Percentiles rank a stretch among this genome's conserved stretches.
Conservation (phyloP, 768 basidiomycete species). For the Saitozyma sp. region DNA sequence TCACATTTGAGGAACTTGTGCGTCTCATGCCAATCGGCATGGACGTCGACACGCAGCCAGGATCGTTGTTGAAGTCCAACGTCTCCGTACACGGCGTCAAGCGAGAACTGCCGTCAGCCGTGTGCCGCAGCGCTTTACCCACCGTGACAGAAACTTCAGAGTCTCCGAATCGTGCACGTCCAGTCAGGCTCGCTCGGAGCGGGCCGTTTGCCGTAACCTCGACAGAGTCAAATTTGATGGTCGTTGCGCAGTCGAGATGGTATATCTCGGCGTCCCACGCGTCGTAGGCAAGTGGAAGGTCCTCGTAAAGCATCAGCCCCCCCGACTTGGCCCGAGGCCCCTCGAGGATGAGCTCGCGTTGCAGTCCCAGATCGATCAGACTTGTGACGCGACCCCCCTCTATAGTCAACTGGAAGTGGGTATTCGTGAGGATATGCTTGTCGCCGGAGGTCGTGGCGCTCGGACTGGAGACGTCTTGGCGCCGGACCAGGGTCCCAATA, state of each 20-base stretch:
- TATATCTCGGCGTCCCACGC: slow-evolving; percentile 38
- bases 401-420: slow-evolving; percentile 16
- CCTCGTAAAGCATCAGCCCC: slow-evolving; percentile 35
- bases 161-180: slow-evolving; percentile 4
- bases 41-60: slow-evolving; percentile 15
- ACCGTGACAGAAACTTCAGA: slow-evolving; percentile 1
- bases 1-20: slow-evolving; percentile 48
- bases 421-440: slow-evolving; percentile 18
- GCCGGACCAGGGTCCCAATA: no score
- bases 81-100: slow-evolving; percentile 1
- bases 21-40: slow-evolving; percentile 49
- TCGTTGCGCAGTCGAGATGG: slow-evolving; percentile 19
- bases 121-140: background rate
- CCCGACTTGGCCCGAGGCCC: slow-evolving; percentile 49
- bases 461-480: slow-evolving; percentile 6
- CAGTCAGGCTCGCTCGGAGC: slow-evolving; percentile 2
- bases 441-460: slow-evolving; percentile 3
- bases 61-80: no score
- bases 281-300: slow-evolving; percentile 27
- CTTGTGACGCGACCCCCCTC: slow-evolving; percentile 21
- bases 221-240: slow-evolving; percentile 19
- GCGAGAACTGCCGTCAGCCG: slow-evolving; percentile 1
- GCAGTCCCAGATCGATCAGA: slow-evolving; percentile 15
- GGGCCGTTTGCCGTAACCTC: slow-evolving; percentile 41
- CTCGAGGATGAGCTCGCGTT: slow-evolving; percentile 25